Conservation (phyloP, 805 yeast genomes). For the Suhomyces xylopsoci region DNA sequence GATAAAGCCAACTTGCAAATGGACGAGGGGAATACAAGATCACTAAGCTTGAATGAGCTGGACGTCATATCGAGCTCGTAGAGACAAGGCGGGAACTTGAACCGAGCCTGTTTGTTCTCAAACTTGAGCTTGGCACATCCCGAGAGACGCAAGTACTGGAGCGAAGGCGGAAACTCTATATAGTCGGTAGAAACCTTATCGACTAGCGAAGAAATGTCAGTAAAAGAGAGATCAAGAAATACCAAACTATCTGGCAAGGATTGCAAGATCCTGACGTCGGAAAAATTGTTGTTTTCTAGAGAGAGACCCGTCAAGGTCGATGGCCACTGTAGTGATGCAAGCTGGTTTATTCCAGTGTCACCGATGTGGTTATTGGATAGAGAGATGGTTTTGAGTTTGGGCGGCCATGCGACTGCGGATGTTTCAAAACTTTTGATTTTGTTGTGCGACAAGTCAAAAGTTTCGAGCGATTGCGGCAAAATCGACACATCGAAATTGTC, state of each 20-base stretch:
- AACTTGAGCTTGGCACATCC: slow-evolving; percentile 13
- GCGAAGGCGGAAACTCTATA: slow-evolving; percentile 27
- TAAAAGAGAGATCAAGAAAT: slow-evolving; percentile 25
- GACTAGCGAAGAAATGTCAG: slow-evolving; percentile 15
- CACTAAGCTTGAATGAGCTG: slow-evolving; percentile 19
- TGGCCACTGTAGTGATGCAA: slow-evolving; percentile 24
- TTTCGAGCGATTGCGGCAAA: slow-evolving; percentile 28
- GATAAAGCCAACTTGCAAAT: slow-evolving; percentile 20
- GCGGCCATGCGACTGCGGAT: slow-evolving; percentile 22
- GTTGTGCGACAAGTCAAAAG: slow-evolving; percentile 28
- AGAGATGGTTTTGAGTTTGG: slow-evolving; percentile 20
- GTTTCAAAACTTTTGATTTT: slow-evolving; percentile 7
- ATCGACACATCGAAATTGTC: slow-evolving; percentile 18
- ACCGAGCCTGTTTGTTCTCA: neutral
- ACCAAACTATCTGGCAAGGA: slow-evolving; percentile 19
- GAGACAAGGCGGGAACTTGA: slow-evolving; percentile 19
- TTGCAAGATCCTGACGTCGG: slow-evolving; percentile 15
- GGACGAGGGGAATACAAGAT: slow-evolving; percentile 23
- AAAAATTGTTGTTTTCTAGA: slow-evolving; percentile 22
- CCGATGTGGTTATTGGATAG: slow-evolving; percentile 20
- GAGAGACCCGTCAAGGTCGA: slow-evolving; percentile 16
- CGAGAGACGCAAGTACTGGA: slow-evolving; percentile 20
- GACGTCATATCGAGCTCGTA: slow-evolving; percentile 21
- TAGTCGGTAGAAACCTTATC: slow-evolving; percentile 9
- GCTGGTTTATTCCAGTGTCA: slow-evolving; percentile 14